Evolutionary conservation across 2,329 filamentous ascomycete species (phyloP), one percentile per base, ranked within the genome.

Genomic region (Penicillium sp.): DNA sequence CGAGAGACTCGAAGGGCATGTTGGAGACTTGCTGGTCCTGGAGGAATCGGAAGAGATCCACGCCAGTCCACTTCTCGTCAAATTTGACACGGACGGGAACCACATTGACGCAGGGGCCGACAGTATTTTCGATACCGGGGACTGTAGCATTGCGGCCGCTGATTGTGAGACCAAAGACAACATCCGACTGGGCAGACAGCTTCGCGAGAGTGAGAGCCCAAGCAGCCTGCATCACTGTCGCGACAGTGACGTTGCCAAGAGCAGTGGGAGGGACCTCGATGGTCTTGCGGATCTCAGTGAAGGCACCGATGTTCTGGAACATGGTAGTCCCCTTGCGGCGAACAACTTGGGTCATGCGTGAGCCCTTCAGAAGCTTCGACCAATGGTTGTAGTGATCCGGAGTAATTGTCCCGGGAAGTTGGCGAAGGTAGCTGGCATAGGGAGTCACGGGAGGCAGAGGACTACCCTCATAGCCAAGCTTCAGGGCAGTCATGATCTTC

Each of bases 81-180:
- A 86, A 79, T 23, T 67, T 68, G 11, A 86, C 76, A 16, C 83
- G 75, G 28, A 85, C 75, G 0, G 84, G 83, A 1, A 84, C 74
- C 58, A 85, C 82, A 56, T 86, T 82, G 74, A 82, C 82, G 50
- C 81, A 84, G 0, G 83, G 83, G 0, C 84, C 84, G 37, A 80
- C 74, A 38, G 84, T 78, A 43, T 70, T 69, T 49, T 82, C 78
- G 16, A 77, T 75, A 32, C 73, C 72, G 13, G 75, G 69, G 1
- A 82, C 70, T 46, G 77, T 77, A 14, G 79, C 75, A 59, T 81
- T 82, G 38, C 83, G 77, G 0, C 84, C 83, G 48, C 76, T 82
- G 34, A 83, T 81, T 0, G 85, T 82, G 55, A 83, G 79, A 23
- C 82, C 82, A 51, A 86, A 86, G 7, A 81, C 74, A 29, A 86